These are phyloP conservation scores for Aspergillus ellipticus DNA, from an alignment of 495 filamentous ascomycete species.

Conservation along the genomic window DNA sequence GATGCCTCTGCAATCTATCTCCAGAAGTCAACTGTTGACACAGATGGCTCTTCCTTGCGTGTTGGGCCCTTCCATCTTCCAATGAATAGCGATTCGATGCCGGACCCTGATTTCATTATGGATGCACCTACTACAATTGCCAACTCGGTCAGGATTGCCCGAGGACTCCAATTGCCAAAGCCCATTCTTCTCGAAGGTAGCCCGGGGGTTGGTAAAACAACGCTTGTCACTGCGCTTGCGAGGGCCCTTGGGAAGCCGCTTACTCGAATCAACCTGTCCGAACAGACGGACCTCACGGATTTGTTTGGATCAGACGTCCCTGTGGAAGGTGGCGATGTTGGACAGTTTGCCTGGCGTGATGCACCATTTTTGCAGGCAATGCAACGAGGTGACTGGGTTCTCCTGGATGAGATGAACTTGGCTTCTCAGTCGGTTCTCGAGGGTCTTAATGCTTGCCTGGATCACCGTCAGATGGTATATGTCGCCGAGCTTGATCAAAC, in stretches of 20 bases:
- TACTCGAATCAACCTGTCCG: slow-evolving; percentile 92
- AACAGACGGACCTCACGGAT: slow-evolving; percentile 96
- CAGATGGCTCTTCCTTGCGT: slow-evolving; percentile 46
- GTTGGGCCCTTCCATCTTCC: slow-evolving; percentile 73
- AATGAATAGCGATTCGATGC: slow-evolving; percentile 41
- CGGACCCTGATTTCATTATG: slow-evolving; percentile 68
- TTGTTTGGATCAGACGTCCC: slow-evolving; percentile 97
- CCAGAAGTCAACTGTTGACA: slow-evolving; percentile 43
- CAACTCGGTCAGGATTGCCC: slow-evolving; percentile 85
- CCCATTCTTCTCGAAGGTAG: slow-evolving; percentile 93
- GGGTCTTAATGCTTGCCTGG: slow-evolving; percentile 93
- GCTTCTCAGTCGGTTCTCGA: slow-evolving; percentile 97
- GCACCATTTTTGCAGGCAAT: slow-evolving; percentile 94
- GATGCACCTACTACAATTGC: slow-evolving; percentile 82
- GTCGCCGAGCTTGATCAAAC: slow-evolving; percentile 91
- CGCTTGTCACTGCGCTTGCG: slow-evolving; percentile 80
- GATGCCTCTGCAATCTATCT: slow-evolving; percentile 64
- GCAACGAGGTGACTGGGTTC: slow-evolving; percentile 92
- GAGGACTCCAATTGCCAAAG: slow-evolving; percentile 85
- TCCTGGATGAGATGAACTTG: slow-evolving; percentile 98
- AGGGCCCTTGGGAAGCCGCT: slow-evolving; percentile 72
- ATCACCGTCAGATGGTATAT: slow-evolving; percentile 95
- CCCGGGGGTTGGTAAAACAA: slow-evolving; percentile 97
- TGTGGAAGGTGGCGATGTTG: slow-evolving; percentile 79
- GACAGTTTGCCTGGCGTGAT: slow-evolving; percentile 91